Evolutionary conservation across 768 basidiomycete genomes (phyloP), one percentile per base, ranked within the genome.

Genomic region (Sarcodon sp.): DNA sequence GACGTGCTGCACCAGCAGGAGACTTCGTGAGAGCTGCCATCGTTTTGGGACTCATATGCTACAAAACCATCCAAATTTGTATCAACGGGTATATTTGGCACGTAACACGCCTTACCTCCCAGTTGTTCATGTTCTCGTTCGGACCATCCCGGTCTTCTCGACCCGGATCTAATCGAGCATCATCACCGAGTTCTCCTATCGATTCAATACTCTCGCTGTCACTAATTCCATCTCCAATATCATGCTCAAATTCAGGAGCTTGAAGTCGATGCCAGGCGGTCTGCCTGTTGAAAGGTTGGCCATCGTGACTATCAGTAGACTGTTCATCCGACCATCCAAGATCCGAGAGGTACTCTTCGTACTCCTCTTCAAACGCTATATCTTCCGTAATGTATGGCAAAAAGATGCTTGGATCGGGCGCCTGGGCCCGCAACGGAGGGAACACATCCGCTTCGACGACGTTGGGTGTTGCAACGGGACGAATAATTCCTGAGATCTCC

Each of bases 31-130:
- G 69, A 7, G 90, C 85, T 10, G 87, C 87, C 79, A 97, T 86
- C 2, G 91, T 93, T 65, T 89, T 87, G 3, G 91, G 90, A 54
- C 93, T 94, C 84, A 97, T 87, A 59, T 94, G 92, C 92, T 92
- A 53, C 15, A 52, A 31, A 44, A 45, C 16, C 51, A n/a, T 27
- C 33, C 52, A 50, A 8, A 41, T 47, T 36, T 47, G 33, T 48
- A 31, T 12, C 27, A 18, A 18, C 10, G 33, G 21, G 12, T 38
- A 10, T 47, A n/a, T 10, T 43, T 47, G 21, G 41, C 43, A 47
- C 49, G 47, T 13, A 46, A 43, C 41, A 43, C 39, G 16, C 57
- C 80, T 61, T 54, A 91, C 92, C 84, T 93, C 93, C 93, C 93
- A 97, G 55, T 92, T 89, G 58, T 93, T 97, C 54, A 85, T 64